Conservation (phyloP, 306 rosid genomes). For the Gastrolobium bilobum region DNA sequence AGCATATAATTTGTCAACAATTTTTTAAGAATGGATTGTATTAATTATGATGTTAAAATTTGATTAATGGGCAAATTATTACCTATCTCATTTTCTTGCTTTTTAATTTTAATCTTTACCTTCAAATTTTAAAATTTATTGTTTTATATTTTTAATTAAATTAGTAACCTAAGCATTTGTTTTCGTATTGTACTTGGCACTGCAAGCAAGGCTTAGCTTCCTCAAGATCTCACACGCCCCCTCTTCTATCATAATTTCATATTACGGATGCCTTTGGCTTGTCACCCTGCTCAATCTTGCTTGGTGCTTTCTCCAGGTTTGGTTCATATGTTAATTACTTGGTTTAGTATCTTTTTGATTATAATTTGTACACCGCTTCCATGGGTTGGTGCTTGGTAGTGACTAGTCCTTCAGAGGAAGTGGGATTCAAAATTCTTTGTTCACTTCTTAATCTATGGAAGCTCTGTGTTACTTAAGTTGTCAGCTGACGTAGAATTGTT, state of each 20-base stretch:
- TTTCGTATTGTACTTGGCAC: slow-evolving; percentile 46
- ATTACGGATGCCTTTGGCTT: slow-evolving; percentile 43
- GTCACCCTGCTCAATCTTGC: slow-evolving; percentile 51
- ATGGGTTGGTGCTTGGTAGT: too few relatives aligned
- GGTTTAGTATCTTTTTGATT: too few relatives aligned
- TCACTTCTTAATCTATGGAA: neutral
- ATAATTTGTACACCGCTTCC: too few relatives aligned
- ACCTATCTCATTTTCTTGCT: too few relatives aligned
- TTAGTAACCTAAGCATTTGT: neutral
- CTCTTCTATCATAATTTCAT: slow-evolving; percentile 45
- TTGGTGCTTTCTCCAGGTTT: slow-evolving; percentile 83
- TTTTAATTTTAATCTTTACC: too few relatives aligned
- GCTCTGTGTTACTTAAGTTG: neutral
- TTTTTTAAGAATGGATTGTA: too few relatives aligned
- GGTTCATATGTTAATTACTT: neutral
- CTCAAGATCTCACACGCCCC: slow-evolving; percentile 46
- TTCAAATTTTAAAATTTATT: too few relatives aligned
- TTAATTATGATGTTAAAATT: too few relatives aligned
- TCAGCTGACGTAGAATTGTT: neutral
- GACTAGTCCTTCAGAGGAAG: neutral
- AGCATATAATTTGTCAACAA: too few relatives aligned
- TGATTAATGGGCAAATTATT: too few relatives aligned
- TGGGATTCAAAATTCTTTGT: neutral
- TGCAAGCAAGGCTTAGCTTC: slow-evolving; percentile 44
- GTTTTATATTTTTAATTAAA: too few relatives aligned